phyloP scores from a whole-genome alignment of 495 filamentous ascomycete species.

The Talaromyces borbonicus region DNA sequence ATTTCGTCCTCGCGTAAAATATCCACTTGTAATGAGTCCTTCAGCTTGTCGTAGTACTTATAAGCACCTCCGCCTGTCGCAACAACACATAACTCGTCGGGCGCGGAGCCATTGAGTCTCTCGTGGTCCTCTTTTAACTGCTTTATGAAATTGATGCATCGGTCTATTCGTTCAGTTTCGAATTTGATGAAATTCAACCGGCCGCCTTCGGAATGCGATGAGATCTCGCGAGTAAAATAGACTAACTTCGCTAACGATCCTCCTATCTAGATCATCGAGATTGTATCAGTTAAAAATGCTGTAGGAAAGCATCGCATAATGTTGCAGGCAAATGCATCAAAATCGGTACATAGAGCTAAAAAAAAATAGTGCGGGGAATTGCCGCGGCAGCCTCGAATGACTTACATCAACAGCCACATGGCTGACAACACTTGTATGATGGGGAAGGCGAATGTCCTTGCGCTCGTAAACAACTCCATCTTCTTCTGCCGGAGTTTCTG shows the following conservation, averaged over 20 bases:
- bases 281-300: not conserved
- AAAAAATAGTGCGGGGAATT: slow-evolving; percentile 21
- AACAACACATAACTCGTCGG: slow-evolving; percentile 70
- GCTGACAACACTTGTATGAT: slow-evolving; percentile 86
- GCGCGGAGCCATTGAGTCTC: slow-evolving; percentile 54
- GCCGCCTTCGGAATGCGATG: slow-evolving; percentile 71
- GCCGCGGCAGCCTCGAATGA: slow-evolving; percentile 12
- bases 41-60: slow-evolving; percentile 89
- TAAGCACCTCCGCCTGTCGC: slow-evolving; percentile 92
- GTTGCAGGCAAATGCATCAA: not conserved
- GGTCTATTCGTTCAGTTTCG: slow-evolving; percentile 85
- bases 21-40: slow-evolving; percentile 68
- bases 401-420: slow-evolving; percentile 94
- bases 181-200: slow-evolving; percentile 91
- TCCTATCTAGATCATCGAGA: slow-evolving; percentile 56
- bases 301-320: not conserved
- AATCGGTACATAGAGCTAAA: not conserved
- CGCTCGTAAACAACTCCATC: slow-evolving; percentile 67
- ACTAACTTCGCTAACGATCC: slow-evolving; percentile 92
- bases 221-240: slow-evolving; percentile 85
- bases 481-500: slow-evolving; percentile 34
- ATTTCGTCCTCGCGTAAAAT: slow-evolving; percentile 94
- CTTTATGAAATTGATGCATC: slow-evolving; percentile 83
- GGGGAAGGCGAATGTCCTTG: slow-evolving; percentile 88
- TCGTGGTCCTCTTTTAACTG: slow-evolving; percentile 71